Base-by-base conservation (phyloP, 768 basidiomycete species). In the Cystofilobasidium bisporidii region DNA sequence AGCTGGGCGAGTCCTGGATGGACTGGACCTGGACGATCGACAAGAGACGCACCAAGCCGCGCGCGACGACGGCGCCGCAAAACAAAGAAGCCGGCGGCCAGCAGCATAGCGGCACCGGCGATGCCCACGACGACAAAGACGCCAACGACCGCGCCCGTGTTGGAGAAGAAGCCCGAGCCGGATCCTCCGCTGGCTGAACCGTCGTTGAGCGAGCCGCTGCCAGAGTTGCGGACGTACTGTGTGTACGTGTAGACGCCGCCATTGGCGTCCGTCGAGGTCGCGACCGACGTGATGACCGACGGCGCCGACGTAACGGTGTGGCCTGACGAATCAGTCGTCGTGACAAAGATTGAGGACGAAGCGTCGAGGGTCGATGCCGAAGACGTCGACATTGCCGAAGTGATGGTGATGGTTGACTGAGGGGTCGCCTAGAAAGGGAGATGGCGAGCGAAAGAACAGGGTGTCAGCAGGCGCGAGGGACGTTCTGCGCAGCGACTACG, bases 211-310 rank as follows among this genome's bases (percentile, higher is more conserved):
- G 72, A 63, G 9, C 73, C 74, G 36, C 67, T 70, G 14, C 56
- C 56, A 6, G 76, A 74, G 67, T 78, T 78, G 33, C 72, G 72
- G 10, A 77, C 74, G 60, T 75, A 73, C 67, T 74, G 74, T 3
- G 76, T 78, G 58, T 75, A 70, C 24, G 77, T 78, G 63, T 71
- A 69, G 20, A 75, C 73, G 56, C 71, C 71, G 28, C 77, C 77
- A 32, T 73, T 71, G 20, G 72, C 59, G 55, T 74, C 73, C 26
- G 76, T 76, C 0, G 72, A 70, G 2, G 71, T 69, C 50, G 72
- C 55, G 47, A 71, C 67, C 22, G 71, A 69, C 20, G 77, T 78
- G 53, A 76, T 56, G 36, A 71, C 55, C 14, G 74, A 65, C 14
- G 76, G 76, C 20, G 71, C 72, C 43, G 76, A 73, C 9, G 76